Conservation (phyloP, 2,329 filamentous ascomycete species). For the Sarocladiaceae sp. region DNA sequence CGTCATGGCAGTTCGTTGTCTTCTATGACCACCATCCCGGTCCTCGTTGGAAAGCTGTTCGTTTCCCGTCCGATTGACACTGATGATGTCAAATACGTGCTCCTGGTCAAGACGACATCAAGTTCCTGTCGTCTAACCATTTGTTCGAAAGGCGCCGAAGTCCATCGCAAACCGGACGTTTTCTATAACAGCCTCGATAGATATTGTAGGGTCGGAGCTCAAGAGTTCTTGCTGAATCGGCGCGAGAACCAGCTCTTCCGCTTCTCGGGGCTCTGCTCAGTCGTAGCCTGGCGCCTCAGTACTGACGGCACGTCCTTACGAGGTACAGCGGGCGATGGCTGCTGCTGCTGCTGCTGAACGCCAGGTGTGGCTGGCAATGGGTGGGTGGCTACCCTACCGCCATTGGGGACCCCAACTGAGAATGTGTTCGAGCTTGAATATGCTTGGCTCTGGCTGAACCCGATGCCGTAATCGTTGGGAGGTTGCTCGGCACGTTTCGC, state of each 20-base stretch:
- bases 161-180: too few species aligned
- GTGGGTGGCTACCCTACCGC: background rate
- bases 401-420: background rate
- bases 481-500: constrained; percentile 45
- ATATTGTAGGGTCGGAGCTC: too few species aligned
- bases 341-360: constrained; percentile 13
- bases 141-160: too few species aligned
- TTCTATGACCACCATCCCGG: too few species aligned
- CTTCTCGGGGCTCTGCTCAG: constrained; percentile 50
- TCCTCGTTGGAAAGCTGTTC: too few species aligned
- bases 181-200: too few species aligned
- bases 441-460: constrained; percentile 33
- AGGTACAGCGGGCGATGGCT: constrained; percentile 15
- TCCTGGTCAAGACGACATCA: too few species aligned
- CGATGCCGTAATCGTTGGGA: constrained; percentile 60
- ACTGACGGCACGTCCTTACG: constrained; percentile 22
- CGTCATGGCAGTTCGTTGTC: background rate
- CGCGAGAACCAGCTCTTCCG: constrained; percentile 85
- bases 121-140: too few species aligned
- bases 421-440: constrained; percentile 1
- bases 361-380: constrained; percentile 17
- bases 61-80: too few species aligned
- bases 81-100: too few species aligned
- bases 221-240: constrained; percentile 62
- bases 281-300: constrained; percentile 21